Conservation (phyloP, 805 yeast species). For the Groenewaldozyma tartarivorans region DNA sequence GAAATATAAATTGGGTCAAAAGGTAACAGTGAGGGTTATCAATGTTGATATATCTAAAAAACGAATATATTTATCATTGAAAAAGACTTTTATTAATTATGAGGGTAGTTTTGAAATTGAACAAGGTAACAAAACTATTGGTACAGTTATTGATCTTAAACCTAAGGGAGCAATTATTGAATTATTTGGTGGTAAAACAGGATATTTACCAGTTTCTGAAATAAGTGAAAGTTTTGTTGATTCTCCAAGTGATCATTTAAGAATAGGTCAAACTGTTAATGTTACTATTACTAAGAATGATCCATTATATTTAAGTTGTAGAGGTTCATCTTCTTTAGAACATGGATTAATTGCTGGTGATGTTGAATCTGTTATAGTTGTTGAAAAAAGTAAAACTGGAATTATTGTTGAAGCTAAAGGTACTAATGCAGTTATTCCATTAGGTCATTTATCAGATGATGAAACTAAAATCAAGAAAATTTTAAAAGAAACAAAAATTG, state of each 20-base stretch:
- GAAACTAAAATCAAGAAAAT: slow-evolving; percentile 54
- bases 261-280: slow-evolving; percentile 72
- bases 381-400: slow-evolving; percentile 69
- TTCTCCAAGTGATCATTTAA: slow-evolving; percentile 68
- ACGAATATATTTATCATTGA: slow-evolving; percentile 57
- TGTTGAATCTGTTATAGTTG: slow-evolving; percentile 47
- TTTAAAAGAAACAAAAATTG: slow-evolving; percentile 54
- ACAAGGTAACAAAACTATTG: slow-evolving; percentile 49
- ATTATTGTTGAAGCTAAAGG: slow-evolving; percentile 52
- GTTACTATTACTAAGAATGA: slow-evolving; percentile 52
- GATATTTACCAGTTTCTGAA: slow-evolving; percentile 78
- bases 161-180: slow-evolving; percentile 75
- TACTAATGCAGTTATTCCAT: slow-evolving; percentile 60
- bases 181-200: slow-evolving; percentile 70
- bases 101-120: slow-evolving; percentile 30
- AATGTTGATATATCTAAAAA: slow-evolving; percentile 29
- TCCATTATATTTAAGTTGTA: slow-evolving; percentile 8
- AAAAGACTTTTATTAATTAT: slow-evolving; percentile 67
- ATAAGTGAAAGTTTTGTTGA: slow-evolving; percentile 81
- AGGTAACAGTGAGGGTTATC: slow-evolving; percentile 39
- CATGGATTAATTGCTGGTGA: not conserved
- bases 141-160: slow-evolving; percentile 61
- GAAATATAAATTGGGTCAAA: slow-evolving; percentile 77
- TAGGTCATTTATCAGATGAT: slow-evolving; percentile 71
- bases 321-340: slow-evolving; percentile 1